Percentiles rank a stretch among this genome's conserved stretches.
These are phyloP conservation scores for Entonaema liquescens DNA, from an alignment of 495 filamentous ascomycete species.

Conservation along the genomic window DNA sequence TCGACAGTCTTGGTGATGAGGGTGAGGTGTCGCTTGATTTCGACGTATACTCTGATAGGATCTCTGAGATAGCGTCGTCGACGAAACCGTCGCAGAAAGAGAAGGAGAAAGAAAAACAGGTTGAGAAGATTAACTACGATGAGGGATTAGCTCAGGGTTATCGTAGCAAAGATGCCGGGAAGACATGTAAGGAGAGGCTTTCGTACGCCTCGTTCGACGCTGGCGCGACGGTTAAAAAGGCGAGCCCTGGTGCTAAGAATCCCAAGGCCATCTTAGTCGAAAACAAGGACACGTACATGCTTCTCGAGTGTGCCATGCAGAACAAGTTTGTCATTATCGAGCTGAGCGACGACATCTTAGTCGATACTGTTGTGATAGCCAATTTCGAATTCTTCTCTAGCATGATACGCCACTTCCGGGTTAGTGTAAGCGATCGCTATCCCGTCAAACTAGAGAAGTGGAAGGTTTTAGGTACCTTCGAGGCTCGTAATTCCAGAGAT, in stretches of 20 bases:
- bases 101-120: conserved; percentile 52
- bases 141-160: conserved; percentile 61
- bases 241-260: conserved; percentile 81
- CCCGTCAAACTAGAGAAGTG: conserved; percentile 92
- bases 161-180: conserved; percentile 90
- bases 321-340: conserved; percentile 97
- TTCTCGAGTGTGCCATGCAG: conserved; percentile 83
- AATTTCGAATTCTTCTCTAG: conserved; percentile 99
- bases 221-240: conserved; percentile 91
- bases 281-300: conserved; percentile 99
- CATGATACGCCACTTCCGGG: conserved; percentile 88
- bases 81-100: conserved; percentile 51
- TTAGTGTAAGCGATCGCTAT: conserved; percentile 92
- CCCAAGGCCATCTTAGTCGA: conserved; percentile 88
- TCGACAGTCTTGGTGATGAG: conserved; percentile 73
- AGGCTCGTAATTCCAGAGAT: conserved; percentile 89
- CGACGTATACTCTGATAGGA: conserved; percentile 62
- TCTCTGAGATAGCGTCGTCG: conserved; percentile 48
- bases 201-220: conserved; percentile 98
- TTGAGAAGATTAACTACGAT: conserved; percentile 56
- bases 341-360: conserved; percentile 85
- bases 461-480: conserved; percentile 87
- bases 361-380: conserved; percentile 94
- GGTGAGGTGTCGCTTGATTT: conserved; percentile 92
- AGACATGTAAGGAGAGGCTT: conserved; percentile 87